A percentile compares a stretch with the other conserved stretches of the same genome.
Evolutionary conservation across 129 eudicot species (phyloP).

Genomic region (Mikania micrantha): DNA sequence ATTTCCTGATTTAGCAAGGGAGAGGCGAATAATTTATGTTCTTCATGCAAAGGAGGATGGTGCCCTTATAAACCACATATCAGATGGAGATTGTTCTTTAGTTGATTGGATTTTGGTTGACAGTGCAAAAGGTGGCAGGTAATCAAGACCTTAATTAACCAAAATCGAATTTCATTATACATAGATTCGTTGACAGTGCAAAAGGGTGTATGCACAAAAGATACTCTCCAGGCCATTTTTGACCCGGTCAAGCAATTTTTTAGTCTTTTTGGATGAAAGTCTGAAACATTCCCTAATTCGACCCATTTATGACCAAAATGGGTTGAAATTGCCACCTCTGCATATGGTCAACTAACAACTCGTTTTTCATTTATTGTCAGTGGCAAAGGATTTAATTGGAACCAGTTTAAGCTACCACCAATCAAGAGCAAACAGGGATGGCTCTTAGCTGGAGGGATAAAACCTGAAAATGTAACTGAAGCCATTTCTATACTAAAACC

Average conservation of each 20-base stretch:
- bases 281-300: not conserved
- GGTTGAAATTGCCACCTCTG: not conserved
- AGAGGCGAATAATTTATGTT: slow-evolving; percentile 57
- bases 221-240: not conserved
- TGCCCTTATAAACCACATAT: slow-evolving; percentile 56
- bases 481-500: slow-evolving; percentile 66
- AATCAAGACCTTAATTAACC: not conserved
- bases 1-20: slow-evolving; percentile 46
- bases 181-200: not conserved
- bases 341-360: slow-evolving; percentile 1
- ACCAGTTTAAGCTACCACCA: slow-evolving; percentile 64
- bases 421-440: slow-evolving; percentile 78
- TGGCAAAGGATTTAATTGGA: slow-evolving; percentile 92
- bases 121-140: slow-evolving; percentile 96
- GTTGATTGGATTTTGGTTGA: slow-evolving; percentile 94
- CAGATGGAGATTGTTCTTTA: slow-evolving; percentile 69
- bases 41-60: slow-evolving; percentile 83
- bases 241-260: not conserved
- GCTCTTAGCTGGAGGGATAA: slow-evolving; percentile 92
- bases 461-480: slow-evolving; percentile 60
- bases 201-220: not conserved
- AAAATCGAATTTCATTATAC: not conserved
- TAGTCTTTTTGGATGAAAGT: not conserved
- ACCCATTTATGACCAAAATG: not conserved
- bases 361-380: slow-evolving; percentile 31